These are phyloP conservation scores for Ogataea angusta DNA, from an alignment of 805 yeast genomes.

Conservation along the genomic window DNA sequence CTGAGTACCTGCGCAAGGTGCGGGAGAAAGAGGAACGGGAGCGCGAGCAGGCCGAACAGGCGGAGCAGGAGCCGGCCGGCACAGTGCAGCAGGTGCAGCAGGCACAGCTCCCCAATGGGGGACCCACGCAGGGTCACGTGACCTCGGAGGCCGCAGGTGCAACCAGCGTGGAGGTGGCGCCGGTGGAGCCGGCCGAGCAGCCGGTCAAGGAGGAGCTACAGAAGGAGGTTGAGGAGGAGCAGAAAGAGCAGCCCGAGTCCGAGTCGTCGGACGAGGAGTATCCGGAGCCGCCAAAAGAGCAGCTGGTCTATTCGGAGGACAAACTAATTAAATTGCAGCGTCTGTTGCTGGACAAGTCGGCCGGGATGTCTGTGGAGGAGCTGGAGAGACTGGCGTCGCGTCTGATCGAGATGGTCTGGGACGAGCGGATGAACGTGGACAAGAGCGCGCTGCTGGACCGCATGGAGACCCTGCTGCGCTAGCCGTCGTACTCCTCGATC, in stretches of 20 bases:
- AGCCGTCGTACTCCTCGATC: neutral
- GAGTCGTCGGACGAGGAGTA: conserved; percentile 21
- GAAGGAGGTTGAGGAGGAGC: conserved; percentile 15
- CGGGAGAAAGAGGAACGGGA: conserved; percentile 16
- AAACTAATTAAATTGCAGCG: conserved; percentile 29
- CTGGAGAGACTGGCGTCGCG: conserved; percentile 65
- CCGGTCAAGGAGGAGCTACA: conserved; percentile 11
- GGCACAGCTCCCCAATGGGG: conserved; percentile 18
- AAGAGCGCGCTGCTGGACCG: conserved; percentile 37
- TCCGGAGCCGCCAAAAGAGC: conserved; percentile 23
- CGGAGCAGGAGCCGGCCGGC: neutral
- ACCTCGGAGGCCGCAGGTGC: neutral
- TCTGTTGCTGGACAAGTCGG: conserved; percentile 38
- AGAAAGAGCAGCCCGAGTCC: conserved; percentile 6
- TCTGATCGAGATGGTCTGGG: conserved; percentile 72
- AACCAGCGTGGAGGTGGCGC: conserved; percentile 5
- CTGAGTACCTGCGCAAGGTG: conserved; percentile 37
- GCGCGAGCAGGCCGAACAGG: neutral
- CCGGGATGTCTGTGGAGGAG: conserved; percentile 44
- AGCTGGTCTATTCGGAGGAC: conserved; percentile 33
- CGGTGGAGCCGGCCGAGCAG: conserved; percentile 16
- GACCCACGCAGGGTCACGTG: conserved; percentile 6
- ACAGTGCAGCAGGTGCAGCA: conserved; percentile 12
- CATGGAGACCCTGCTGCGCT: conserved; percentile 26
- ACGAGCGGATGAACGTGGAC: conserved; percentile 49